Base-by-base conservation (phyloP, 129 eudicot genomes). In the Flaveria sonorensis region DNA sequence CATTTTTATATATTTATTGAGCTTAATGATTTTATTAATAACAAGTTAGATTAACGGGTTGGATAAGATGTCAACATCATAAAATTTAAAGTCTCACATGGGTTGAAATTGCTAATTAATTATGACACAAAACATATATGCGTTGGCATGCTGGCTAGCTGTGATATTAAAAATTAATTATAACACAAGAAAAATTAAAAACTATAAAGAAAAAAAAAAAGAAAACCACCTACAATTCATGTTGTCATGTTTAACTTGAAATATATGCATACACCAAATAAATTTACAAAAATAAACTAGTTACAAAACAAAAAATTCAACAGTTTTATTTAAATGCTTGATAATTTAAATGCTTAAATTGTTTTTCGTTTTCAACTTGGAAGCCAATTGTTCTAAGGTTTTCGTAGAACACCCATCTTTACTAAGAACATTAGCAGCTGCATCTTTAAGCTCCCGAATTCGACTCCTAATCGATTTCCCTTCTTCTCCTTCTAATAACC, bases 401-500 rank as follows among this genome's bases (percentile, higher is more conserved):
- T 70, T 83, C 2, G 87, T 78, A 7, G 92, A 87, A 64, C 83
- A 79, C n/a, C 92, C 92, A 45, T 83, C 85, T 21, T 78, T 69
- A 56, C 85, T 66, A 9, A 87, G 32, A 13, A 69, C 89, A 21
- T 61, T 79, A 16, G 51, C 40, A 7, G 89, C 90, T 1, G 87
- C 83, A 13, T 80, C 86, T 52, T 88, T 85, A 9, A 90, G 65
- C 23, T 71, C 85, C 42, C 67, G 70, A 72, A 80, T 73, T 71
- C 85, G 77, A 18, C n/a, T 64, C 2, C 86, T 76, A 23, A 84
- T 50, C 56, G 12, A 50, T 50, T 78, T 88, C 23, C 96, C 91
- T 71, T 88, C 86, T 66, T 86, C 92, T 15, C 92, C 96, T 60
- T 75, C 83, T 64, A 87, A 55, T 76, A 89, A 81, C 1, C 72